Evolutionary conservation across 345 rosid genomes (phyloP).

Genomic region (Hibiscus mutabilis): DNA sequence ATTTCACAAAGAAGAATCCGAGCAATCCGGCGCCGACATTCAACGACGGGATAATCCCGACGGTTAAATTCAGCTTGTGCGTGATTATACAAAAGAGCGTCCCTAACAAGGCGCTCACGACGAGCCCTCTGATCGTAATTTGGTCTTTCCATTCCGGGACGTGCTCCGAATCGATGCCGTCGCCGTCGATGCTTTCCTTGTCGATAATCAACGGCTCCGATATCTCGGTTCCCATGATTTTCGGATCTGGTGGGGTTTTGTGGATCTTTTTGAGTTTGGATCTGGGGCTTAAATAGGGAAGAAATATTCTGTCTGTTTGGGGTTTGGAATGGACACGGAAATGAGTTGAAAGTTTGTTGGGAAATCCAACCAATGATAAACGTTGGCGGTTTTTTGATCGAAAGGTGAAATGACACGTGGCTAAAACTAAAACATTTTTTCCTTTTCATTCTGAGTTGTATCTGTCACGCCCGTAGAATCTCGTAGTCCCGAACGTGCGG

Average conservation of each 20-base stretch:
- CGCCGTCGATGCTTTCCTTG: constrained; percentile 14
- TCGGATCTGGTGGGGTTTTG: neutral
- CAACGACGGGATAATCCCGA: constrained; percentile 81
- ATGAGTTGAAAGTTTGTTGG: neutral
- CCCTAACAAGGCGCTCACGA: constrained; percentile 64
- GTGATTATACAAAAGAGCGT: constrained; percentile 79
- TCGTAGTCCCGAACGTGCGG: too few species aligned
- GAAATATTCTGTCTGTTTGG: neutral
- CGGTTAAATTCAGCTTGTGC: constrained; percentile 82
- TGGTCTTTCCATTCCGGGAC: constrained; percentile 90
- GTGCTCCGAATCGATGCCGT: constrained; percentile 21
- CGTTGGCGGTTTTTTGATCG: neutral
- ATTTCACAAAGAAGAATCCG: constrained; percentile 86
- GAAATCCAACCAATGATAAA: neutral
- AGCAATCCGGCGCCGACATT: constrained; percentile 93
- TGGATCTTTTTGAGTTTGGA: neutral
- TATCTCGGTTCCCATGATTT: constrained; percentile 57
- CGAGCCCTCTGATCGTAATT: constrained; percentile 73
- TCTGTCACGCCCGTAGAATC: too few species aligned
- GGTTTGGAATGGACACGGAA: neutral
- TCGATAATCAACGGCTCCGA: constrained; percentile 40
- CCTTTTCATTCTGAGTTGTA: neutral
- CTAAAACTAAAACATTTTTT: neutral
- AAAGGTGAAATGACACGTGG: neutral
- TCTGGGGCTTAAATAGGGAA: neutral